phyloP scores from a whole-genome alignment of 2,329 filamentous ascomycete genomes.

The Zelopaecilomyces penicillatus region DNA sequence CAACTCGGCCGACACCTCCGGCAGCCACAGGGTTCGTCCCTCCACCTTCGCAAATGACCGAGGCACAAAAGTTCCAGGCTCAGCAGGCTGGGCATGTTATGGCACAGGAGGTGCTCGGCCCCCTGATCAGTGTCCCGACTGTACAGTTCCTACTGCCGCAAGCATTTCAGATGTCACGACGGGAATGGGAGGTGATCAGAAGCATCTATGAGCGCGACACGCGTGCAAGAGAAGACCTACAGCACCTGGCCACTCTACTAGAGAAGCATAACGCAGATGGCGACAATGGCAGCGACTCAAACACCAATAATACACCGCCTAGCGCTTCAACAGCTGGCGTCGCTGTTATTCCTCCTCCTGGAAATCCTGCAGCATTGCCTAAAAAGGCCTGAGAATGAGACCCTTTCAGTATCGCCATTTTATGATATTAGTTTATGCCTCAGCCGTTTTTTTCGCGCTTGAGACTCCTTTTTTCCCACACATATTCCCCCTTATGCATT shows the following conservation, averaged over 20 bases:
- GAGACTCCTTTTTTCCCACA: no score
- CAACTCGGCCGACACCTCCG: conserved; percentile 7
- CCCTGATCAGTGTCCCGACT: conserved; percentile 53
- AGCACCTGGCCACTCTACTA: conserved; percentile 46
- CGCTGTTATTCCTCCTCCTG: no score
- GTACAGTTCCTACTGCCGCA: conserved; percentile 63
- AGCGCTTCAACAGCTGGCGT: not conserved
- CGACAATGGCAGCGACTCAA: not conserved
- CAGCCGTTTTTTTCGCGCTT: no score
- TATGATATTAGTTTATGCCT: no score
- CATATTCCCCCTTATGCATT: no score
- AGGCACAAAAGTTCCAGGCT: conserved; percentile 30
- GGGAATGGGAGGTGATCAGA: conserved; percentile 66
- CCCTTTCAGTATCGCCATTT: no score
- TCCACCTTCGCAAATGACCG: conserved; percentile 15
- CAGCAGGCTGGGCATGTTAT: conserved; percentile 46
- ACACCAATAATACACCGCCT: conserved; percentile 4
- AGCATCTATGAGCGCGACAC: conserved; percentile 59
- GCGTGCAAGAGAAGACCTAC: conserved; percentile 53
- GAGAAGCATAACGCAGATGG: conserved; percentile 36
- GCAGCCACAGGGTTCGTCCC: conserved; percentile 1
- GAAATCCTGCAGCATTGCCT: no score
- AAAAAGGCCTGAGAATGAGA: no score
- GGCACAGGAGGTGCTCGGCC: conserved; percentile 56
- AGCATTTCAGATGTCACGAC: conserved; percentile 57